phyloP scores from a whole-genome alignment of 208 protist species.

The Trypanosoma brucei region DNA sequence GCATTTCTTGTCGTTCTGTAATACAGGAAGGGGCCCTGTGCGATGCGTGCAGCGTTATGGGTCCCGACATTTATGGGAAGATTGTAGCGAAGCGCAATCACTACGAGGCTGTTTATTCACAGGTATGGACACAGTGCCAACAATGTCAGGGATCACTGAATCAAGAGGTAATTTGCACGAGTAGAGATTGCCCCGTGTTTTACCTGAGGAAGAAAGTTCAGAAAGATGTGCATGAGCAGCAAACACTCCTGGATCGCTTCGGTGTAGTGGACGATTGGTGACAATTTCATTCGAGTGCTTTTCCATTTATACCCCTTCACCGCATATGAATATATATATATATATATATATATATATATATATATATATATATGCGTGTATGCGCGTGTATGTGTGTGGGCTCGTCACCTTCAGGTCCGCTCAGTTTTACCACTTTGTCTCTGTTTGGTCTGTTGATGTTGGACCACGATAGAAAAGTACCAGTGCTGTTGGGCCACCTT shows the following conservation, averaged over 20 bases:
- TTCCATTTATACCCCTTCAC: no score
- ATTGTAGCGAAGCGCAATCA: slow-evolving; percentile 88
- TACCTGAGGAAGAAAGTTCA: slow-evolving; percentile 99
- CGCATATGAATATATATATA: no score
- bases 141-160: slow-evolving; percentile 97
- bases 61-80: slow-evolving; percentile 91
- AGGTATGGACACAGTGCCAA: slow-evolving; percentile 99
- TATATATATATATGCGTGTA: no score
- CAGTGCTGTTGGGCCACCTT: no score
- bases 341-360: no score
- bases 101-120: slow-evolving; percentile 94
- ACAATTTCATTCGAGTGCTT: not conserved
- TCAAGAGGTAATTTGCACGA: slow-evolving; percentile 96
- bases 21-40: slow-evolving; percentile 90
- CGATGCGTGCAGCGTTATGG: slow-evolving; percentile 82
- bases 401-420: no score
- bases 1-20: slow-evolving; percentile 92
- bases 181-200: slow-evolving; percentile 99
- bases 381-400: no score
- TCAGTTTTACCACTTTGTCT: no score
- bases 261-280: slow-evolving; percentile 91
- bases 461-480: no score
- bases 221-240: slow-evolving; percentile 95
- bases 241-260: slow-evolving; percentile 93
- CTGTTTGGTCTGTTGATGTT: no score